Base-by-base conservation (phyloP, 208 protist species). In the Trypanosoma caninum region DNA sequence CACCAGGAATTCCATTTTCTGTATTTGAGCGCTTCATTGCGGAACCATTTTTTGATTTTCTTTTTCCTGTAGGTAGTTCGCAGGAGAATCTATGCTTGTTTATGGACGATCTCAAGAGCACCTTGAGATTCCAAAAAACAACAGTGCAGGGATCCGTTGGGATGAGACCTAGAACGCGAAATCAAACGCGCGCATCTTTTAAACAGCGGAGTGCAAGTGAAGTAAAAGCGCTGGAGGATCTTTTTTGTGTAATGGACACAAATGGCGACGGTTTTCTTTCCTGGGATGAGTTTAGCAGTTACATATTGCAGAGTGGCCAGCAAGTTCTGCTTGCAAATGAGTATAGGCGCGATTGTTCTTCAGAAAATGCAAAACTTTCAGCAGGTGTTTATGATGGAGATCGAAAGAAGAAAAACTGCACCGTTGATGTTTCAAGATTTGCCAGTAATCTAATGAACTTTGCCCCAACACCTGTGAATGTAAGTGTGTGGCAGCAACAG, bases 221-320 rank as follows among this genome's bases (percentile, higher is more conserved):
- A 33, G 60, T 83, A 34, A 48, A 58, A 38, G 78, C 69, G 28
- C 65, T 68, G 30, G 65, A 76, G 38, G 64, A 78, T 68, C 74
- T 90, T 28, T 90, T 90, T 51, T 65, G 67, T 54, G 37, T 74
- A 14, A 79, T 90, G 65, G 83, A 90, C 75, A 74, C 74, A 37
- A 80, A 86, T 51, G 76, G 47, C 0, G 79, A 87, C 65, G 74
- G 72, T 16, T 69, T 62, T 38, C 70, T 90, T 28, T 78, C 76
- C 8, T 90, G 83, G 83, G 77, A 90, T 52, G 83, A 90, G 28
- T 71, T 87, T 30, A 73, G 67, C 57, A 46, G 42, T 27, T 83
- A 80, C 51, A 71, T 84, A 23, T 57, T 87, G 4, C 72, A 83
- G 25, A 50, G 48, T 13, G 70, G 70, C 2, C 76, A 87, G 66